Evolutionary conservation across 164 flowering plant species (phyloP).

Genomic region (Magnolia officinalis): DNA sequence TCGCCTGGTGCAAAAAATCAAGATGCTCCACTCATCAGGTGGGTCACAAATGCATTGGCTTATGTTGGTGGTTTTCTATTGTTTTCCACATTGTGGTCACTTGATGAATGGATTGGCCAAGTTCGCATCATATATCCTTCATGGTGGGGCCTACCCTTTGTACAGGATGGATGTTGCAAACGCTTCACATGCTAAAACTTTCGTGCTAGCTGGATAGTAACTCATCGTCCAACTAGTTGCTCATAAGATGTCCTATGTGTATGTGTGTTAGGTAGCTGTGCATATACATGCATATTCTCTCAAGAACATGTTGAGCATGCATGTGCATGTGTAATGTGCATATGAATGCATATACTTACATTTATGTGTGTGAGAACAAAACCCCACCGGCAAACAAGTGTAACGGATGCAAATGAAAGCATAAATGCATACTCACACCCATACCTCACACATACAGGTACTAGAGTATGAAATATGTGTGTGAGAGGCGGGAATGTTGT

Average conservation of each 20-base stretch:
- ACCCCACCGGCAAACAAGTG: background rate
- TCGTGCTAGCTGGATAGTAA: background rate
- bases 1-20: too few relatives aligned
- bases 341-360: background rate
- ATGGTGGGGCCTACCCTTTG: too few relatives aligned
- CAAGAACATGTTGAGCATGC: too few relatives aligned
- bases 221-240: background rate
- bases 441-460: background rate
- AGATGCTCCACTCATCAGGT: too few relatives aligned
- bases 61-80: too few relatives aligned
- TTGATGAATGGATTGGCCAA: too few relatives aligned
- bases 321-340: background rate
- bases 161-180: background rate
- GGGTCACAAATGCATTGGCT: too few relatives aligned
- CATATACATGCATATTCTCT: background rate
- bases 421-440: background rate
- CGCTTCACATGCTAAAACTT: background rate
- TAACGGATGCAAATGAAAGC: background rate
- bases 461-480: background rate
- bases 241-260: background rate
- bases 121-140: too few relatives aligned
- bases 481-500: background rate
- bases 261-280: background rate
- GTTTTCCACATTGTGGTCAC: too few relatives aligned
- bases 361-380: background rate